Evolutionary conservation across 768 basidiomycete species (phyloP).

Genomic region (Candolleomyces aberdarensis): DNA sequence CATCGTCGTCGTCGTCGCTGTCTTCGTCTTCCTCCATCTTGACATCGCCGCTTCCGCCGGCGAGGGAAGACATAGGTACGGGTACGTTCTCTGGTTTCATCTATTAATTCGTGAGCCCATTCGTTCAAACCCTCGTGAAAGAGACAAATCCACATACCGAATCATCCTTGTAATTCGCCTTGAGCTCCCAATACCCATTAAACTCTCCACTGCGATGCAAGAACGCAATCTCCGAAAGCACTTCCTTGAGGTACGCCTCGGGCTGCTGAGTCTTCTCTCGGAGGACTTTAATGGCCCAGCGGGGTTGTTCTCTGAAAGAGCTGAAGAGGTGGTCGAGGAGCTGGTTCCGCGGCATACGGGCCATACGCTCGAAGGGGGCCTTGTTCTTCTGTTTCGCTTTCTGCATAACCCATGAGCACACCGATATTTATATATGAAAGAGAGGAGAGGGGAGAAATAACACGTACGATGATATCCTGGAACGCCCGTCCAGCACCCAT

Average conservation of each 20-base stretch:
- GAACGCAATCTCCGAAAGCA: constrained; percentile 70
- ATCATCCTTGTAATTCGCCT: constrained; percentile 65
- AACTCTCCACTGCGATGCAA: constrained; percentile 79
- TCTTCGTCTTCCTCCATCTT: constrained; percentile 55
- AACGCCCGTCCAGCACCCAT: constrained; percentile 58
- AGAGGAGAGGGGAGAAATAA: constrained; percentile 1
- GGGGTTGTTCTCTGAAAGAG: constrained; percentile 73
- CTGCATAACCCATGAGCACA: constrained; percentile 28
- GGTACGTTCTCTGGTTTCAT: constrained; percentile 47
- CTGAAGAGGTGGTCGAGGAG: constrained; percentile 80
- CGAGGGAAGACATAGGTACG: constrained; percentile 24
- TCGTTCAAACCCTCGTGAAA: neutral
- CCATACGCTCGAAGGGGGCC: constrained; percentile 81
- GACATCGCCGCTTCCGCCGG: constrained; percentile 24
- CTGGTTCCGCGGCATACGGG: constrained; percentile 88
- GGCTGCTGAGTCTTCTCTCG: constrained; percentile 84
- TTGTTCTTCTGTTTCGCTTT: constrained; percentile 70
- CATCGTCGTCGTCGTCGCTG: constrained; percentile 54
- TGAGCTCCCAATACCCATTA: constrained; percentile 79
- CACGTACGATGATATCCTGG: constrained; percentile 61
- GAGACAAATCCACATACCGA: constrained; percentile 33
- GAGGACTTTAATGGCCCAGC: constrained; percentile 77
- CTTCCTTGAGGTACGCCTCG: constrained; percentile 83
- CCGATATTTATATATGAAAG: constrained; percentile 4
- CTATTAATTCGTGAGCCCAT: constrained; percentile 17